Evolutionary conservation across 441 rosid genomes (phyloP).

Genomic region (Pelargonium fulgidum): DNA sequence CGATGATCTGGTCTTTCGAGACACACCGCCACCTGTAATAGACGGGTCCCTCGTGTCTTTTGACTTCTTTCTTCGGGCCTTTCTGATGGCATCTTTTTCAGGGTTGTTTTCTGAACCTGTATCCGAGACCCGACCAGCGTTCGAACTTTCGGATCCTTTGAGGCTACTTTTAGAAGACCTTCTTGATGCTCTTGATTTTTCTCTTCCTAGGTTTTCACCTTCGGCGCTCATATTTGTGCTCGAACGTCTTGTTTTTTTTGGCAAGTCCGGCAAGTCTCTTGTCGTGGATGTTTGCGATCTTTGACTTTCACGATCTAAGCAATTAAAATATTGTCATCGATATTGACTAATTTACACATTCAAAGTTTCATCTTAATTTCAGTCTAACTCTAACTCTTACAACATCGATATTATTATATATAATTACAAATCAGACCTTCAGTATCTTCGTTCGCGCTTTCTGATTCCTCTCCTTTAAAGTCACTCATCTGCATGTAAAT

Average conservation of each 20-base stretch:
- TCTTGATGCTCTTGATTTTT: not conserved
- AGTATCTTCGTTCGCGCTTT: no score
- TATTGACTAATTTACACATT: no score
- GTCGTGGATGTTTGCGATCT: constrained; percentile 25
- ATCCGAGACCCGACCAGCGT: no score
- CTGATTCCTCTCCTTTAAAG: constrained; percentile 30
- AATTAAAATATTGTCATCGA: not conserved
- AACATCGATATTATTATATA: not conserved
- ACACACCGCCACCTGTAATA: no score
- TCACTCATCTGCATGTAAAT: constrained; percentile 51
- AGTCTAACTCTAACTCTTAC: not conserved
- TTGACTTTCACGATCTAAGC: constrained; percentile 5
- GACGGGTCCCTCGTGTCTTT: no score
- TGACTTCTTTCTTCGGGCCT: no score
- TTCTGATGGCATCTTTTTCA: no score
- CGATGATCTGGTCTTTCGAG: no score
- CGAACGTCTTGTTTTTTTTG: constrained; percentile 47
- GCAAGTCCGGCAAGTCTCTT: constrained; percentile 29
- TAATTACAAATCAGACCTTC: not conserved
- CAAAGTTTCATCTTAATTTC: not conserved
- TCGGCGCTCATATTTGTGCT: constrained; percentile 39
- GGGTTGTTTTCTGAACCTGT: no score
- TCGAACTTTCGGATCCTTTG: no score
- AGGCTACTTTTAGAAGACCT: not conserved
- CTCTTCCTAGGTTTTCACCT: constrained; percentile 11